Evolutionary conservation across 2,329 filamentous ascomycete species (phyloP).

Genomic region (Gremmenia infestans): DNA sequence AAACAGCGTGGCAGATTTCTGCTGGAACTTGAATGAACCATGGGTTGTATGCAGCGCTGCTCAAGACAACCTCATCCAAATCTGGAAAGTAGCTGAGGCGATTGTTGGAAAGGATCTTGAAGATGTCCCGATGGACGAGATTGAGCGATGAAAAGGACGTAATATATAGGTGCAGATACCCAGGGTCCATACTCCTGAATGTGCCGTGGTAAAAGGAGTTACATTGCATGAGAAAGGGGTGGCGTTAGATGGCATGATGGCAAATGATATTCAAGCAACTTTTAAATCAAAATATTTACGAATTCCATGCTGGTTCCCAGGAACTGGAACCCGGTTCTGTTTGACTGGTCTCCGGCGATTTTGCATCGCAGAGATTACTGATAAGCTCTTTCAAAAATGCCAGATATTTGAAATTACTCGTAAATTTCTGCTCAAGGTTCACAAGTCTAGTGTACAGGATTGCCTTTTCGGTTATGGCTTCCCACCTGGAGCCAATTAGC

Average conservation of each 20-base stretch:
- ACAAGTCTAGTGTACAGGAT: no score
- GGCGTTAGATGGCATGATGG: not conserved
- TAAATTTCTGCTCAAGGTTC: no score
- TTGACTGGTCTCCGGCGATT: no score
- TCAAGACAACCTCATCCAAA: constrained; percentile 94
- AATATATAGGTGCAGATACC: constrained; percentile 15
- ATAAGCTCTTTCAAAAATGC: no score
- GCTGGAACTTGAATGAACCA: constrained; percentile 94
- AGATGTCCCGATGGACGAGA: constrained; percentile 70
- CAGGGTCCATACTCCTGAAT: not conserved
- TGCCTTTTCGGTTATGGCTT: no score
- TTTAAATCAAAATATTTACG: not conserved
- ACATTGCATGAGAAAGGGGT: not conserved
- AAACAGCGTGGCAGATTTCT: constrained; percentile 93
- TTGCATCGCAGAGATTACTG: no score
- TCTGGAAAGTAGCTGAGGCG: constrained; percentile 82
- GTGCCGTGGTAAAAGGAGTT: not conserved
- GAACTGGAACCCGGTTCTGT: no score
- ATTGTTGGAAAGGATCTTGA: constrained; percentile 75
- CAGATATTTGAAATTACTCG: no score
- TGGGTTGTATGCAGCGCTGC: constrained; percentile 96
- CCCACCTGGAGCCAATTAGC: no score
- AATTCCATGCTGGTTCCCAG: not conserved
- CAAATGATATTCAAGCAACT: not conserved
- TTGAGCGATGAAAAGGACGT: constrained; percentile 51